Evolutionary conservation across 2,329 filamentous ascomycete species (phyloP), one percentile per base, ranked within the genome.

Genomic region (Botrytis deweyae): DNA sequence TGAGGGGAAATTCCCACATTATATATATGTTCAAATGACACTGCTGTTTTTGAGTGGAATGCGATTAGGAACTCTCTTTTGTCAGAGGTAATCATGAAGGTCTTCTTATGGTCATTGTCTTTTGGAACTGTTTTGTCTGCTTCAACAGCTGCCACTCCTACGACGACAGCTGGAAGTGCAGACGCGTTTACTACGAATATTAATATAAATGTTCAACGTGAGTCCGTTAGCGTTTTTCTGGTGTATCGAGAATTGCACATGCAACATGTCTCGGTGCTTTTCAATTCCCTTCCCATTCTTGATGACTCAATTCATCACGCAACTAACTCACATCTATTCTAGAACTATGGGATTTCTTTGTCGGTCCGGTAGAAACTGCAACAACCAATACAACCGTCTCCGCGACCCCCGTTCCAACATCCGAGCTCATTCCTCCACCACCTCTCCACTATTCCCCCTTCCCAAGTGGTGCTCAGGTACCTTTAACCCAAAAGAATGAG

Each of bases 381-480:
- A 44, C 77, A 33, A 65, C 76, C 22, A 79, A 73, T 44, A 80
- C 77, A 29, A 79, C 78, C 14, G 76, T 79, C 10, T 65, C 73
- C 29, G 66, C 78, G 29, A 80, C 78, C 7, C 77, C 78, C 44
- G 59, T 80, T 40, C 76, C 78, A 10, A 78, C 76, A 1, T 65
- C 52, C 16, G 78, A 79, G 52, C 74, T 80, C 0, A 73, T 79
- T 29, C 77, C 77, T 40, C 78, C 78, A 58, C 78, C 78, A 29
- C 59, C 62, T n/a, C 74, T 79, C 5, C 75, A 75, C 52, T 78
- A 77, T 38, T 58, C 69, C 10, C 67, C 77, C 3, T 78, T 77
- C 52, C 77, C 77, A 25, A 67, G 63, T 3, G 72, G 72, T 22
- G 72, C 66, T 12, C 76, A 79, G 70, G 70, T 73, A 12, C 74